These are phyloP conservation scores for Pseudoscleropodium purum DNA, from an alignment of 225 moss, liverwort and hornwort genomes.

Conservation along the genomic window DNA sequence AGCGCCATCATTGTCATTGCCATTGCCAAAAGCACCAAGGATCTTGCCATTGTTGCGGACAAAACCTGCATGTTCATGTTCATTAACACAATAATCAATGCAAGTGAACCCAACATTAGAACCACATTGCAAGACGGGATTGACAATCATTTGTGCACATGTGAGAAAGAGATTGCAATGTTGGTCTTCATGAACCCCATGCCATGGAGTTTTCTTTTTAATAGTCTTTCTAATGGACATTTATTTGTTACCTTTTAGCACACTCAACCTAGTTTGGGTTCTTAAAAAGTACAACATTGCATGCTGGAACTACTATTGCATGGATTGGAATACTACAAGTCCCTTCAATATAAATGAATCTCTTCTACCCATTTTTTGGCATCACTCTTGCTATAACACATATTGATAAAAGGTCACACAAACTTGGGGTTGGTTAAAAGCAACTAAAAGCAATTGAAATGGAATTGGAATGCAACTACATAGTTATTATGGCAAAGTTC, in stretches of 20 bases:
- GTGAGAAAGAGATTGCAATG: background rate
- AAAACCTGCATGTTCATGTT: background rate
- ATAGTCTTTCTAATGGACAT: background rate
- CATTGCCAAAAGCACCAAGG: background rate
- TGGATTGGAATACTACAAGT: background rate
- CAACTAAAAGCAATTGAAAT: background rate
- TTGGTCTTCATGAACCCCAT: too few relatives aligned
- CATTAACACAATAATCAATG: background rate
- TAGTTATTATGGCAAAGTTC: background rate
- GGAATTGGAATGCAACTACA: background rate
- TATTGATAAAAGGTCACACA: background rate
- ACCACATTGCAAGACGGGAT: too few relatives aligned
- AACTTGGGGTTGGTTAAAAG: background rate
- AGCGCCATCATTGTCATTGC: background rate
- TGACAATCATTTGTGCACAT: too few relatives aligned
- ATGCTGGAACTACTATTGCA: background rate
- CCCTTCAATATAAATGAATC: background rate
- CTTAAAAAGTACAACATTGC: background rate
- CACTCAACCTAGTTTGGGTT: background rate
- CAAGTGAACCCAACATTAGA: background rate
- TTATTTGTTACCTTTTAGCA: background rate
- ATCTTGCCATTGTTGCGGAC: background rate
- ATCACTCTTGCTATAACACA: fast-evolving
- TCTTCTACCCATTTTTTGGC: background rate
- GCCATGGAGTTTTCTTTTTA: background rate